Conservation (phyloP, 2,329 filamentous ascomycete species). For the Aspergillus versicolor region DNA sequence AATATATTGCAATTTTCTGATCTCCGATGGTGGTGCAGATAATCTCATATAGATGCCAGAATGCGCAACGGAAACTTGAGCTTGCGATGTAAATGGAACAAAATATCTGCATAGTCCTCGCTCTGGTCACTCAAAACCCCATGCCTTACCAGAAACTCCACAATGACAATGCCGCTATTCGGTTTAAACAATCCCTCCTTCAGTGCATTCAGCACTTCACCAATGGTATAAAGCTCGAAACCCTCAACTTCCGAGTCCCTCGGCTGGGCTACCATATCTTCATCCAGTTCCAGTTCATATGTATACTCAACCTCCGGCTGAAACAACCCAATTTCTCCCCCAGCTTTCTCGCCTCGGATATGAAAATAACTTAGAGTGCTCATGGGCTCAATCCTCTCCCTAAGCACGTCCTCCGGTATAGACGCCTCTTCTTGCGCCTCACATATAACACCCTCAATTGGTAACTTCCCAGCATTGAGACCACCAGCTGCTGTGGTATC, state of each 20-base stretch:
- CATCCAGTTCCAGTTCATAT: slow-evolving; percentile 32
- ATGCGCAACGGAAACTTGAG: background rate
- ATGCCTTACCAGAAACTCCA: slow-evolving; percentile 35
- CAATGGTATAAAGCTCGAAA: slow-evolving; percentile 28
- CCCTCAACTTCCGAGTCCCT: slow-evolving; percentile 30
- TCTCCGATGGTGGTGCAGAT: too few species aligned
- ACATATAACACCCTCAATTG: slow-evolving; percentile 26
- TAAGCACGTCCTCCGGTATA: background rate
- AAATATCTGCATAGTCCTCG: slow-evolving; percentile 32
- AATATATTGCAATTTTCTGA: too few species aligned
- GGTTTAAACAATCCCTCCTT: slow-evolving; percentile 28
- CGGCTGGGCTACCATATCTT: slow-evolving; percentile 23
- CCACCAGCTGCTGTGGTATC: slow-evolving; percentile 25
- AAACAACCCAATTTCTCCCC: slow-evolving; percentile 16
- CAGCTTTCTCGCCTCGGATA: background rate
- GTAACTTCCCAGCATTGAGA: slow-evolving; percentile 16
- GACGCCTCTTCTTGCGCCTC: slow-evolving; percentile 25
- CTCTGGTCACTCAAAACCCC: slow-evolving; percentile 30
- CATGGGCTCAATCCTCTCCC: background rate
- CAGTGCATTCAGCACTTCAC: slow-evolving; percentile 28
- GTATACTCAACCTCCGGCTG: slow-evolving; percentile 34
- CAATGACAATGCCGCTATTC: slow-evolving; percentile 31
- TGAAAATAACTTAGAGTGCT: slow-evolving; percentile 14
- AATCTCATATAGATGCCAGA: background rate
- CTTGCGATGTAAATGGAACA: slow-evolving; percentile 28